Conservation (phyloP, 192 early-diverging fungal species). For the Geranomyces variabilis region DNA sequence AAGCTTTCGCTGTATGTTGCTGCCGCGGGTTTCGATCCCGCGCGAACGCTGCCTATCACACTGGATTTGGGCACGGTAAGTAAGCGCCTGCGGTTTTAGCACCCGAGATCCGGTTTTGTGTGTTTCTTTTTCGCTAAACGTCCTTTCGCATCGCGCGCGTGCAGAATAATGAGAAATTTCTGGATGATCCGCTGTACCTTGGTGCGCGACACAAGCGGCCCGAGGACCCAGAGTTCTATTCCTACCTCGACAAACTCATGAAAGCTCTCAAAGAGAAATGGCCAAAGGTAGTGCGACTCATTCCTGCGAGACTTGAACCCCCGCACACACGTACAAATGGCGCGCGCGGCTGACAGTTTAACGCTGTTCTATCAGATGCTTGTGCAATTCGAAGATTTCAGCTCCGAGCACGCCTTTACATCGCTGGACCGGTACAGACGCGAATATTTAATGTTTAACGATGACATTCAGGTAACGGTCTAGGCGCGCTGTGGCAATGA, state of each 20-base stretch:
- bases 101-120: too few species aligned
- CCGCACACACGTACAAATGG: too few species aligned
- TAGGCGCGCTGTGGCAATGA: too few species aligned
- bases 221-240: conserved; percentile 72
- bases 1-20: conserved; percentile 87
- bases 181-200: conserved; percentile 88
- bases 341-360: too few species aligned
- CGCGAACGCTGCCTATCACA: conserved; percentile 85
- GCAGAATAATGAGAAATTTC: conserved; percentile 74
- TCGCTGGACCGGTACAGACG: conserved; percentile 78
- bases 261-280: conserved; percentile 67
- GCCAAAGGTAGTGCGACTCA: conserved; percentile 65
- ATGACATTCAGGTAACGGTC: conserved; percentile 70
- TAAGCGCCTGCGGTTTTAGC: too few species aligned
- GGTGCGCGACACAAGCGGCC: conserved; percentile 70
- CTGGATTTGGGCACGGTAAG: conserved; percentile 87
- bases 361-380: too few species aligned
- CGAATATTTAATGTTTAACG: conserved; percentile 87
- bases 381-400: conserved; percentile 97
- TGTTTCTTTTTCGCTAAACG: too few species aligned
- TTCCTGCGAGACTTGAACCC: too few species aligned
- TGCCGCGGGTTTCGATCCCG: conserved; percentile 76
- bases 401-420: conserved; percentile 88
- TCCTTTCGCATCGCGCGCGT: too few species aligned
- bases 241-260: conserved; percentile 83